These are phyloP conservation scores for Cymbidium sinense DNA, from an alignment of 106 monocot genomes.

Conservation along the genomic window DNA sequence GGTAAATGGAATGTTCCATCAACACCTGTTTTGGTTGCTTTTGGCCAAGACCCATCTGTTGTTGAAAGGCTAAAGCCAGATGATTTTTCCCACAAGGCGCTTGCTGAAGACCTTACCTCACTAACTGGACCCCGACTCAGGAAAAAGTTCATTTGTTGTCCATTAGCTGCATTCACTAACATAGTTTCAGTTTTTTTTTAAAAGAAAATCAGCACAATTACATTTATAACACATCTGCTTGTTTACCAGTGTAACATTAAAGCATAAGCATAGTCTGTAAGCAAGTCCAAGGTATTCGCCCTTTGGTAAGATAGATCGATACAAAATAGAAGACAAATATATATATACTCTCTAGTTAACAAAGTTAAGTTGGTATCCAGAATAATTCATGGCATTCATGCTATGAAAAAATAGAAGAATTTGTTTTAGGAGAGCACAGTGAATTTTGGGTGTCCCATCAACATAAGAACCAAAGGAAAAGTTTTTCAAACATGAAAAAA, in stretches of 20 bases:
- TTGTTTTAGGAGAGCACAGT: not conserved
- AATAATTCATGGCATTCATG: too few species aligned
- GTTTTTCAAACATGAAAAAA: not conserved
- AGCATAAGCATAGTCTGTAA: not conserved
- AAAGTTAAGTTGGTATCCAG: not conserved
- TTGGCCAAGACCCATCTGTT: conserved; percentile 31
- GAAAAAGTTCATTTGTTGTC: conserved; percentile 37
- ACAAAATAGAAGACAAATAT: not conserved
- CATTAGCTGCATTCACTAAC: conserved; percentile 16
- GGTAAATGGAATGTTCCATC: conserved; percentile 25
- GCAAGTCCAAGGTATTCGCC: not conserved
- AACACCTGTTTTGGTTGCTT: conserved; percentile 18
- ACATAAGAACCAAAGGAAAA: not conserved
- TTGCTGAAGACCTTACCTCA: conserved; percentile 6
- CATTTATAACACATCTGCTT: not conserved
- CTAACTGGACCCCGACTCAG: conserved; percentile 17
- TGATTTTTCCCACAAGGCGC: conserved; percentile 25
- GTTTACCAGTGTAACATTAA: not conserved
- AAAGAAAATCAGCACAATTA: not conserved
- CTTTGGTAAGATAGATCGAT: too few species aligned
- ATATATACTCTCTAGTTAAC: not conserved
- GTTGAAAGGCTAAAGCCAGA: conserved; percentile 26
- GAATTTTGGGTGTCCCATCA: not conserved
- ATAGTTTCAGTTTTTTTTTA: not conserved
- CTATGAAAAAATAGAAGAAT: not conserved